Evolutionary conservation across 2,329 filamentous ascomycete genomes (phyloP), one percentile per base, ranked within the genome.

Genomic region (Rutstroemia sp.): DNA sequence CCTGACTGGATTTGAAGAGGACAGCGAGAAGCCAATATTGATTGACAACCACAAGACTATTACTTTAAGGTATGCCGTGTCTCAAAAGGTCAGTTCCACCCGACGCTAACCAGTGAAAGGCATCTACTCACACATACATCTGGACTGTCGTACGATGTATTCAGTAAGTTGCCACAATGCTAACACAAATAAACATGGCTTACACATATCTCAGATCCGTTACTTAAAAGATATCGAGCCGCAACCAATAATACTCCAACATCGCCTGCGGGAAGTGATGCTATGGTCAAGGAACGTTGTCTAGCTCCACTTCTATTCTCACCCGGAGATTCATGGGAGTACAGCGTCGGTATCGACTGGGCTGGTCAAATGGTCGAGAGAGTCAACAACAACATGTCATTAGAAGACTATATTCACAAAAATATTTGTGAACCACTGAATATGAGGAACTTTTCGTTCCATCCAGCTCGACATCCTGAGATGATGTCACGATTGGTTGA

Each of bases 291-390:
- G 2, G 54, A 60, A 23, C 46, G 48, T 9, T 56, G 46, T 21
- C 53, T 44, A 12, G 57, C 49, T 6, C 83, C 84, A 0, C 69
- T 88, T 14, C 66, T 86, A 0, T 83, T 84, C 61, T 83, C 87
- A 61, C 85, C 85, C 0, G 84, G 84, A 0, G 75, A 78, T 23
- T 72, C 72, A 3, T 88, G 81, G 79, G 75, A 81, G 56, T 87
- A 87, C 21, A 75, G 79, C 2, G 71, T 72, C 6, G 68, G 68
- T 10, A 70, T 82, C 7, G 79, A 82, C 62, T 83, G 79, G 79
- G 79, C 76, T 0, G 79, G 80, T 2, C 64, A 78, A 2, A 70
- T 74, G 0, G 64, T 82, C 0, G 74, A 80, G 61, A 72, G 79
- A 9, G 56, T 64, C 46, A 58, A 58, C n/a, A 45, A 27, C 34